Base-by-base conservation (phyloP, 2,329 filamentous ascomycete genomes). In the Hawksworthiomyces lignivorus region DNA sequence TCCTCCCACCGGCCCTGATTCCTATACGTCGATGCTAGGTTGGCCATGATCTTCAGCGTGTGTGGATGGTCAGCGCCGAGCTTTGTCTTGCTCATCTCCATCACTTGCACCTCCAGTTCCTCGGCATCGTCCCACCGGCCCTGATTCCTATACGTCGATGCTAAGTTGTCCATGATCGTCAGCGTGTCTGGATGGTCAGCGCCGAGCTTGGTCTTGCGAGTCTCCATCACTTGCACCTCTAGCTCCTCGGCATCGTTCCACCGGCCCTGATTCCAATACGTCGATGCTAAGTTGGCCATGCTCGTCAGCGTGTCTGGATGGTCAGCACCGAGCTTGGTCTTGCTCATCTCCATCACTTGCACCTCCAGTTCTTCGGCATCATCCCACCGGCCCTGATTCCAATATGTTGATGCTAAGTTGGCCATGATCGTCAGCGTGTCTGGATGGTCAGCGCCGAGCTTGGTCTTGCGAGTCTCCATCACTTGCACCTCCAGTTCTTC, bases 31-130 rank as follows among this genome's bases (percentile, higher is more conserved):
- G 20, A 11, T 17, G 30, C 29, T 12, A 40, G 19, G 29, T 40
- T 40, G n/a, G 19, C 12, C 21, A 40, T 40, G 20, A 11, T 24
- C 4, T 19, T 27, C 14, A 31, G 26, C 18, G 20, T 30, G 18
- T 39, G 14, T 9, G 28, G 37, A 26, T 40, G 37, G 14, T 40
- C 37, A 17, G 19, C 28, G 7, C 29, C 29, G 19, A 40, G 37
- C 28, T 24, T 32, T 14, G 20, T 40, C 18, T 40, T 40, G n/a
- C 24, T 5, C 10, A 11, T 15, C 15, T 36, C 33, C 11, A 36
- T 5, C n/a, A 26, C 33, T n/a, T 36, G 33, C 14, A n/a, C 5
- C n/a, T 2, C 4, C n/a, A 40, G 11, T 19, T 33, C 19, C 27
- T 40, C 27, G 10, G 29, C 29, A 27, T 38, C n/a, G n/a, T 15